Base-by-base conservation (phyloP, 1,284 basidiomycete species). In the Neolentinus lepideus region DNA sequence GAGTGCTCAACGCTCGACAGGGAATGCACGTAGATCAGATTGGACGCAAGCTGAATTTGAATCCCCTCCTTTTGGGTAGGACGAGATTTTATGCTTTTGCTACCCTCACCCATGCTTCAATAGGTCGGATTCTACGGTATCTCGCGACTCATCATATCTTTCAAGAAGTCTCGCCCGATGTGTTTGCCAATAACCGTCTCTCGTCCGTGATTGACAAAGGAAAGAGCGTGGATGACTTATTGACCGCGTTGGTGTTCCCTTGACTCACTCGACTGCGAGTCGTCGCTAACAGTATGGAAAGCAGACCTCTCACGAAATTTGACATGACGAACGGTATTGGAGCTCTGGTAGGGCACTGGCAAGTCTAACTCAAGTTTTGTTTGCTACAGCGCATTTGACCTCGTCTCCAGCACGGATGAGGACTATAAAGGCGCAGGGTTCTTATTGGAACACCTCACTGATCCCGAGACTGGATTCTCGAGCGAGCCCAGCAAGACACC, bases 311-410 rank as follows among this genome's bases (percentile, higher is more conserved):
- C 29, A 31, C 29, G 29, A 87, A 87, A 64, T 88, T 88, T 60
- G 73, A 76, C 36, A 77, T 75, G 21, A 80, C 79, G 0, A 77
- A 83, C 58, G 87, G 83, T 1, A 75, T 80, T 10, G 75, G 84
- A 2, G 87, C 88, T 0, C 82, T 87, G 60, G 73, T 87, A 16
- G 83, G 82, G 3, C 29, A 31, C 29, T 31, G 29, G 9, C 33
- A 35, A 16, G 16, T 43, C 19, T 43, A 16, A 4, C n/a, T 9
- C 16, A 43, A 43, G 16, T 3, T n/a, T 8, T 43, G 16, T 43
- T 43, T 16, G 8, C n/a, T 43, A 4, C 6, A 6, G 38, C 8
- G 12, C n/a, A 6, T n/a, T 21, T 43, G 38, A n/a, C 8, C 19
- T 6, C n/a, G 9, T 35, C 55, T 29, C n/a, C 35, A 69, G 67